Evolutionary conservation across 2,329 filamentous ascomycete genomes (phyloP).

Genomic region (Phoma sp.): DNA sequence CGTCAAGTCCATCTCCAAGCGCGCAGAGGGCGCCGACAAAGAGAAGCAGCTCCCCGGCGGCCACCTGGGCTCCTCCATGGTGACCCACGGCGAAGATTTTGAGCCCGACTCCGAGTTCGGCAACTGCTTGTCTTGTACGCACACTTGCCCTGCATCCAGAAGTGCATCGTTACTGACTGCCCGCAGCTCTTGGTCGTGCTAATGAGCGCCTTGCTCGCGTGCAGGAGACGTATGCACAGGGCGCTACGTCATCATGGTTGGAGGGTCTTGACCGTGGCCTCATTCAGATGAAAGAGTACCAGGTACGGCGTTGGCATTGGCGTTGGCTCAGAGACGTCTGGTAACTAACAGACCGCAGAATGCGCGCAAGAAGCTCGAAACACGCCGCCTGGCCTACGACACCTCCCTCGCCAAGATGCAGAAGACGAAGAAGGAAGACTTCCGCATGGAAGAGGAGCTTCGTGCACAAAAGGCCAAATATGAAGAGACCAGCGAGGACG

Average conservation of each 20-base stretch:
- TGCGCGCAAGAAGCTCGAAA: constrained; percentile 93
- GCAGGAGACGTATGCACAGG: constrained; percentile 81
- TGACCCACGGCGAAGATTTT: constrained; percentile 89
- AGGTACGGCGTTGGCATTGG: constrained; percentile 62
- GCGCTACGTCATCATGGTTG: constrained; percentile 83
- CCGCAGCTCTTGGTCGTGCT: constrained; percentile 74
- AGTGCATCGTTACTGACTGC: constrained; percentile 22
- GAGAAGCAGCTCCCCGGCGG: constrained; percentile 84
- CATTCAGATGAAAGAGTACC: constrained; percentile 97
- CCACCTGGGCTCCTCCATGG: constrained; percentile 84
- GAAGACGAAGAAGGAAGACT: constrained; percentile 93
- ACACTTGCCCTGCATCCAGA: not conserved
- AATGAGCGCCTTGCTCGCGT: constrained; percentile 87
- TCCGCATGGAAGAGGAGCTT: constrained; percentile 89
- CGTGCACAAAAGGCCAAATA: constrained; percentile 93
- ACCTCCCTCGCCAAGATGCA: constrained; percentile 88
- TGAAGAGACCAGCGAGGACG: constrained; percentile 92
- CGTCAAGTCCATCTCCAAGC: constrained; percentile 85
- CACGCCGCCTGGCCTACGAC: constrained; percentile 86
- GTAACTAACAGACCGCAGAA: constrained; percentile 55
- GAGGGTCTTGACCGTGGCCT: constrained; percentile 89
- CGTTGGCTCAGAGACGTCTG: not conserved
- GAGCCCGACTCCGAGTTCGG: constrained; percentile 90
- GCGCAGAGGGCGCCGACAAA: constrained; percentile 83
- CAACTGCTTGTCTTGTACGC: constrained; percentile 76